Conservation (phyloP, 805 yeast genomes). For the Yamadazyma laniorum region DNA sequence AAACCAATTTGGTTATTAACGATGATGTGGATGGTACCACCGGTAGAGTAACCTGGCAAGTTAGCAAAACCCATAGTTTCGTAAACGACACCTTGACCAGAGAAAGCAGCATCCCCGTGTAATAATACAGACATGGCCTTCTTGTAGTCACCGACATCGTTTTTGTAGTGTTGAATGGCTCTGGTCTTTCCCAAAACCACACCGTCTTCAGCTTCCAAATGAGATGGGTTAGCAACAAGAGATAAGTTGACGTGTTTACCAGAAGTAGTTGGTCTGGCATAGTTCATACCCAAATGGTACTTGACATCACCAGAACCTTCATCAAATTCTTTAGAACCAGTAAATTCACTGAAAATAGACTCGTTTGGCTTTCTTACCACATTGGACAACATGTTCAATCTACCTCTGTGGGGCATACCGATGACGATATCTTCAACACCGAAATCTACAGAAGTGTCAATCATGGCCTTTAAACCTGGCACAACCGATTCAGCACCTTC, state of each 20-base stretch:
- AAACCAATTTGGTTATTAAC: slow-evolving; percentile 99
- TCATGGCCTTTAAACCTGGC: slow-evolving; percentile 94
- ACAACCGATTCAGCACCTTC: slow-evolving; percentile 98
- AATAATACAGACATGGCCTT: slow-evolving; percentile 90
- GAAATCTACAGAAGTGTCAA: slow-evolving; percentile 86
- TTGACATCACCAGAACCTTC: slow-evolving; percentile 99
- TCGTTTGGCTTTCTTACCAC: slow-evolving; percentile 98
- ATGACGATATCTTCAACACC: slow-evolving; percentile 96
- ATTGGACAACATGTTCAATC: slow-evolving; percentile 95
- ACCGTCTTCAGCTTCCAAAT: slow-evolving; percentile 98
- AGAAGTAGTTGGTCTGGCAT: slow-evolving; percentile 97
- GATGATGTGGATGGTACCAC: slow-evolving; percentile 96
- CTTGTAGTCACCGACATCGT: slow-evolving; percentile 75
- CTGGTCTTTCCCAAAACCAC: slow-evolving; percentile 97
- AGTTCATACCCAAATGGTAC: slow-evolving; percentile 99
- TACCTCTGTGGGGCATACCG: slow-evolving; percentile 99
- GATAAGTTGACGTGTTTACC: slow-evolving; percentile 96
- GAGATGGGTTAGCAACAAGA: slow-evolving; percentile 97
- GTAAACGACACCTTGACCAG: slow-evolving; percentile 98
- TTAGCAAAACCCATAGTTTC: slow-evolving; percentile 95
- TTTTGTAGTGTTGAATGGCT: slow-evolving; percentile 89
- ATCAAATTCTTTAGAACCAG: slow-evolving; percentile 85
- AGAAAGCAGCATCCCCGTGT: slow-evolving; percentile 99
- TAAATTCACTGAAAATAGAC: slow-evolving; percentile 93
- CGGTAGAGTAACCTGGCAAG: slow-evolving; percentile 93